Evolutionary conservation across 305 asterid species (phyloP), one percentile per base, ranked within the genome.

Genomic region (Petunia hybrid): DNA sequence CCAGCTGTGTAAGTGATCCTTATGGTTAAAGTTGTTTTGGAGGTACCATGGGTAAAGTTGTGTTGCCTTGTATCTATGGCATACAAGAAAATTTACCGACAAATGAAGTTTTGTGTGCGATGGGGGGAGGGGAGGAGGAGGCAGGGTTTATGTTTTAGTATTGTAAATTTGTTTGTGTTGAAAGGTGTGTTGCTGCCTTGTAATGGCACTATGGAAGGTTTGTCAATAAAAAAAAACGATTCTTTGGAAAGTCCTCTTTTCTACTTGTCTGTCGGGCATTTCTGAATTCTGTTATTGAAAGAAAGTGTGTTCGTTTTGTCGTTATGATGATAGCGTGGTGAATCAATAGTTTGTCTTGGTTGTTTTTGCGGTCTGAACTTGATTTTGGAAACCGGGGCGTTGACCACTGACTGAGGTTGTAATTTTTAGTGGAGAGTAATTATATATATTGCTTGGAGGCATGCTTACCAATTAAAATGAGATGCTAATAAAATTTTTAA

Each of bases 111-210:
- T 42, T 76, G 55, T 57, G 8, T 16, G 5, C 35, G 14, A 31
- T 57, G n/a, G 0, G 38, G 38, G 66, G 31, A 35, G 12, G 40
- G 51, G 12, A 1, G 2, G 74, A 61, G 61, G 77, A 12, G 8
- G 77, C 4, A 12, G 61, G 10, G 61, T 31, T 22, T 16, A 61
- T 71, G 77, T 22, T 71, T 71, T 51, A 48, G 35, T 46, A 48
- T 71, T 71, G 77, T 71, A 71, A 31, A 71, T 48, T 71, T 71
- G 61, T 36, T 71, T 71, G 77, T 51, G 51, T 67, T 67, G 14
- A 51, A 16, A 16, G 14, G 43, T 71, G 36, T 71, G 43, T 71
- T 71, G 22, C 77, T 71, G 61, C 2, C 16, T 71, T 71, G 43
- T 71, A 46, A 35, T 46, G 75, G 48, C 75, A 42, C 39, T 68